phyloP scores from a whole-genome alignment of 2,329 filamentous ascomycete species.

The Xylaria multiplex region DNA sequence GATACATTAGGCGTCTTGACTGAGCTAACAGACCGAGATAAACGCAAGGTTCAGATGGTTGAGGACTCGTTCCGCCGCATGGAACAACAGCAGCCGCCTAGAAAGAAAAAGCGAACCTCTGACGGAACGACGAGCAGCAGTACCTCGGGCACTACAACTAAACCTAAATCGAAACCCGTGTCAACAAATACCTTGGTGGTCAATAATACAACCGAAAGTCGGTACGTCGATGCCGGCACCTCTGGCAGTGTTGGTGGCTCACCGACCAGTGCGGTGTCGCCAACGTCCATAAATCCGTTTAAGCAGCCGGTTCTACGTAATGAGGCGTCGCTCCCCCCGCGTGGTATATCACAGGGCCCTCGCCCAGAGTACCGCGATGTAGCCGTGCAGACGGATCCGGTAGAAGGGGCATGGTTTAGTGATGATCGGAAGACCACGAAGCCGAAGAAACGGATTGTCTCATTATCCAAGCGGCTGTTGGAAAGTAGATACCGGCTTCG shows the following conservation, averaged over 20 bases:
- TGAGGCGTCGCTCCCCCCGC: conserved; percentile 49
- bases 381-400: conserved; percentile 64
- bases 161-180: conserved; percentile 51
- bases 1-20: conserved; percentile 69
- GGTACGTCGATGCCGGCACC: conserved; percentile 64
- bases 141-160: conserved; percentile 48
- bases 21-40: conserved; percentile 72
- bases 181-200: conserved; percentile 34
- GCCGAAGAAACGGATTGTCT: conserved; percentile 61
- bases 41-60: conserved; percentile 73
- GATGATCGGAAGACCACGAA: conserved; percentile 50
- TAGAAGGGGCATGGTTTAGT: conserved; percentile 64
- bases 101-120: conserved; percentile 71
- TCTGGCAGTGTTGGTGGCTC: conserved; percentile 65
- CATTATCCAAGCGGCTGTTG: conserved; percentile 63
- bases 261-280: conserved; percentile 57
- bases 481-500: conserved; percentile 59
- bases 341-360: conserved; percentile 53
- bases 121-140: conserved; percentile 58
- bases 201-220: conserved; percentile 52
- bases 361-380: conserved; percentile 61
- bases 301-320: conserved; percentile 47
- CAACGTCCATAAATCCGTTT: conserved; percentile 46
- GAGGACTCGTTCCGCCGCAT: conserved; percentile 72
- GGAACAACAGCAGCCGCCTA: conserved; percentile 66